Evolutionary conservation across 208 protist genomes (phyloP).

Genomic region (Novymonas esmeraldas): DNA sequence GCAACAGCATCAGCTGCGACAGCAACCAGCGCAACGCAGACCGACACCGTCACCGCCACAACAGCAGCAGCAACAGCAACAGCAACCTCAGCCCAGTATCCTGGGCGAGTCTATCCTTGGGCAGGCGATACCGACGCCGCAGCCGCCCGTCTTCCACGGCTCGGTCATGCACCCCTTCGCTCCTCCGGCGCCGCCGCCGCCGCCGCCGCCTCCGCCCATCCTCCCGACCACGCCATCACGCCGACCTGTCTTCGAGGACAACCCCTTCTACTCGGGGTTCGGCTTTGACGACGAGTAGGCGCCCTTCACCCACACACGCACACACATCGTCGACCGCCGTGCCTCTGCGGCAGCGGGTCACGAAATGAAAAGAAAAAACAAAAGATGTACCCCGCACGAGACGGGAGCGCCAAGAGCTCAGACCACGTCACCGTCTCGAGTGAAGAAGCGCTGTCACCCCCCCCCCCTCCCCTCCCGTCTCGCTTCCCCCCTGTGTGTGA

Average conservation of each 20-base stretch:
- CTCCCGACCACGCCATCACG: constrained; percentile 1
- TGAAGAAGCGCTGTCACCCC: too few relatives aligned
- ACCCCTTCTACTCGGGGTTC: constrained; percentile 47
- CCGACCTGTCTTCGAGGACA: constrained; percentile 20
- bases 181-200: not conserved
- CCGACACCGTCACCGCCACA: too few relatives aligned
- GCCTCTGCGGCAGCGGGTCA: too few relatives aligned
- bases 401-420: too few relatives aligned
- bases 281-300: constrained; percentile 38
- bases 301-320: not conserved
- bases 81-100: not conserved
- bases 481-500: too few relatives aligned
- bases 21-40: not conserved
- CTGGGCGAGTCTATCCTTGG: constrained; percentile 5
- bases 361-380: too few relatives aligned
- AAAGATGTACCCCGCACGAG: too few relatives aligned
- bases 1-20: constrained; percentile 3
- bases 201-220: not conserved
- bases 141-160: constrained; percentile 2
- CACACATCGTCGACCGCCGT: too few relatives aligned
- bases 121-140: not conserved
- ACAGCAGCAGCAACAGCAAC: not conserved
- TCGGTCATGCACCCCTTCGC: not conserved
- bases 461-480: too few relatives aligned
- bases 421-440: too few relatives aligned